Percentiles rank a stretch among this genome's conserved stretches.
Evolutionary conservation across 495 filamentous ascomycete genomes (phyloP).

Genomic region (Penicillium longicatenatum): DNA sequence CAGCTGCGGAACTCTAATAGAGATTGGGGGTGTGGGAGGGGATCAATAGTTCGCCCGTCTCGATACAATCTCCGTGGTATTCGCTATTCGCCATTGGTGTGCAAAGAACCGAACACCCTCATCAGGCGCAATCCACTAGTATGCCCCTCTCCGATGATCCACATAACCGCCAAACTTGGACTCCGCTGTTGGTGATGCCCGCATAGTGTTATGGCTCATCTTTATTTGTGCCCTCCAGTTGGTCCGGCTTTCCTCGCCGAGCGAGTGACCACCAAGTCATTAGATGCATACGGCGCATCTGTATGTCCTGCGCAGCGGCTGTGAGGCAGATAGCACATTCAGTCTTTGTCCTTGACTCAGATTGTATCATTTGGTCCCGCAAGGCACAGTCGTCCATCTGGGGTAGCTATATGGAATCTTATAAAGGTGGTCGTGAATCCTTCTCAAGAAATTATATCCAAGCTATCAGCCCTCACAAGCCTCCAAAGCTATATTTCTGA

Average conservation of each 20-base stretch:
- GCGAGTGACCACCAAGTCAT: conserved; percentile 24
- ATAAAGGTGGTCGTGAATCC: conserved; percentile 25
- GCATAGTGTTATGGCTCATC: conserved; percentile 5
- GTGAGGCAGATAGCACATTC: conserved; percentile 7
- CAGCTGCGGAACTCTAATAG: conserved; percentile 33
- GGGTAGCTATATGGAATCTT: conserved; percentile 6
- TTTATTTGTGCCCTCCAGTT: conserved; percentile 12
- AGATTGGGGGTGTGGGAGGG: conserved; percentile 20
- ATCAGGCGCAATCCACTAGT: conserved; percentile 20
- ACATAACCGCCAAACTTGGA: conserved; percentile 34
- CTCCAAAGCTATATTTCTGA: background rate
- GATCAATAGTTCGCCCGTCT: conserved; percentile 24
- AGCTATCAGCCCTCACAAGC: conserved; percentile 1
- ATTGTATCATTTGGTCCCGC: conserved; percentile 5
- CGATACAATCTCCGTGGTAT: conserved; percentile 11
- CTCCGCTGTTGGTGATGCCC: conserved; percentile 27
- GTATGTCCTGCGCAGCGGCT: conserved; percentile 17
- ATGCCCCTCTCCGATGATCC: conserved; percentile 31
- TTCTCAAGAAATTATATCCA: conserved; percentile 13
- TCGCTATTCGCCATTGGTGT: conserved; percentile 14
- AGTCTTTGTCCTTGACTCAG: background rate
- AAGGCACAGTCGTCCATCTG: conserved; percentile 18
- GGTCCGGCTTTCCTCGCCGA: conserved; percentile 12
- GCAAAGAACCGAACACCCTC: conserved; percentile 11
- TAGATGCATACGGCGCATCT: conserved; percentile 30